Base-by-base conservation (phyloP, 2,329 filamentous ascomycete genomes). In the Didymella glomerata region DNA sequence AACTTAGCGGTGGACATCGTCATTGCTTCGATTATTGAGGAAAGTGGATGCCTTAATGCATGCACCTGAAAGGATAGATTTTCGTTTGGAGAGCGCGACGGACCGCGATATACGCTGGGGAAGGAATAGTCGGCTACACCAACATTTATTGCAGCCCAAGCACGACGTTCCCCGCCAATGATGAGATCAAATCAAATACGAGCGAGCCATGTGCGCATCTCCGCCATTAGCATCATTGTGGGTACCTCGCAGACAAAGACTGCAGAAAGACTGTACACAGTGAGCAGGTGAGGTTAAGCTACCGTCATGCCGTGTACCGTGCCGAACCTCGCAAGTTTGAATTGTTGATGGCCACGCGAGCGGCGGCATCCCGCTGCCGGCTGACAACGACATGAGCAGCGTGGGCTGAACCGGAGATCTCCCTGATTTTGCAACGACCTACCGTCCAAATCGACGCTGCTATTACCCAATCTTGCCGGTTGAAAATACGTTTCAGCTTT, bases 241-340 rank as follows among this genome's bases (percentile, higher is more conserved):
- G 56, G 55, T 50, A 50, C 40, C 22, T 61, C 36, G 22, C 44
- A 34, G 28, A 42, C 22, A 24, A 25, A 42, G 20, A 24, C 40
- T 50, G 28, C 36, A 27, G 47, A 38, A 40, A 24, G 50, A 34
- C 51, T 57, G 41, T 45, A 44, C 63, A 46, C 36, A 61, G n/a
- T 52, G 58, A 47, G 51, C 59, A 65, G 36, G 61, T 70, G 58
- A 51, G 50, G 62, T 64, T 69, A 68, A 66, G 66, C 62, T 61
- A 60, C 24, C 52, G 60, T 63, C 61, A 66, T 60, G 60, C 58
- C 61, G 61, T 66, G 65, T 69, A 72, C 67, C 62, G 68, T 68
- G 54, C 65, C 67, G 63, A 49, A 63, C 34, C 59, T 64, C 40
- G 34, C 51, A 46, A 46, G 28, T 48, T 54, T 52, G 58, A 57